These are phyloP conservation scores for Pseudozyma thailandica DNA, from an alignment of 1,284 basidiomycete species.

Conservation along the genomic window DNA sequence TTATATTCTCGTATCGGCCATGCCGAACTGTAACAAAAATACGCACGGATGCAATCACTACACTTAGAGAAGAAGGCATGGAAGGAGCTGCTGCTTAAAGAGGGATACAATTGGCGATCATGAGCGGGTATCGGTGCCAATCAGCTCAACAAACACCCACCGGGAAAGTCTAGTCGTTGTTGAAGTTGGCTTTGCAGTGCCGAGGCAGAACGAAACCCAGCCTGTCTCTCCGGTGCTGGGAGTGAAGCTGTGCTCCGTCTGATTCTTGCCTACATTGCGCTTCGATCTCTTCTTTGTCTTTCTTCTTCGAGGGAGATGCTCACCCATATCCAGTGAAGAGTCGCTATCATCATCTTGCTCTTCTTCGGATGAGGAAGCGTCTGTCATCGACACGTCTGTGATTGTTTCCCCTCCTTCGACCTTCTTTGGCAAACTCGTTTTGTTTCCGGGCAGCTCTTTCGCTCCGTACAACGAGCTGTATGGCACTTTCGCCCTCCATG, in stretches of 20 bases:
- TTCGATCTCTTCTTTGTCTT: constrained; percentile 29
- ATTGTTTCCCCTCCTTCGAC: neutral
- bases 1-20: neutral
- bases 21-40: neutral
- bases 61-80: neutral
- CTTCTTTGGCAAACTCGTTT: neutral
- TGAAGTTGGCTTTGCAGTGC: neutral
- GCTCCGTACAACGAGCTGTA: constrained; percentile 31
- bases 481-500: constrained; percentile 43
- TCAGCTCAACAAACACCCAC: constrained; percentile 42
- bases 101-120: constrained; percentile 1
- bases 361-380: constrained; percentile 22
- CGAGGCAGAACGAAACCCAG: constrained; percentile 36
- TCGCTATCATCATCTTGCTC: constrained; percentile 25
- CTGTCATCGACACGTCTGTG: constrained; percentile 11
- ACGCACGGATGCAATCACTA: neutral
- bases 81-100: neutral
- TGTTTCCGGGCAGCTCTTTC: constrained; percentile 25
- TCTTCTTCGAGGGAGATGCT: neutral
- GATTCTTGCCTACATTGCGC: constrained; percentile 27
- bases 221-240: constrained; percentile 38
- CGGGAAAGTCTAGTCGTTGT: neutral
- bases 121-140: constrained; percentile 44
- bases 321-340: constrained; percentile 32
- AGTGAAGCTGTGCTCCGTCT: constrained; percentile 39